Evolutionary conservation across 2,329 filamentous ascomycete genomes (phyloP), one percentile per base, ranked within the genome.

Genomic region (Sphaerostilbella broomeana): DNA sequence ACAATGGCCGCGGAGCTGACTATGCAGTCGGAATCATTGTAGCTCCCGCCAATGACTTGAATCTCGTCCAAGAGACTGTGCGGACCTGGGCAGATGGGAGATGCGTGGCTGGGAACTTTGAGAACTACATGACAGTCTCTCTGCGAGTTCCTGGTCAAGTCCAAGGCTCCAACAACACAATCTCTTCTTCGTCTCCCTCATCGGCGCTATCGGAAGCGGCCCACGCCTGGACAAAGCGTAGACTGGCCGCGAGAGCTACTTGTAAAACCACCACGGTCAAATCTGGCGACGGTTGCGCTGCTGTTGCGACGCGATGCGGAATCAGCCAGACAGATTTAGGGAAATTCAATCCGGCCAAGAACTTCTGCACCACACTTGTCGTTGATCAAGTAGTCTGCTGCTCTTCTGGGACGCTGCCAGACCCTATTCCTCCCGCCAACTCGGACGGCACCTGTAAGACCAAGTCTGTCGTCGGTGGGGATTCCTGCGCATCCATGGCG

Each of bases 401-500:
- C 41, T 44, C 38, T 16, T 20, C 46, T 16, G 51, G 51, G 5
- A 42, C 37, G 5, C 38, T 54, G 8, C 47, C 48, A 4, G 40
- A 45, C 15, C 25, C 38, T 10, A 47, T 45, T 9, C 48, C 49
- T 5, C 35, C 44, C 12, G 45, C 44, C 18, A 48, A 51, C 32
- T 35, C 40, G 18, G 49, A 47, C 38, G 51, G 46, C 30, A 45
- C 47, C 15, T 62, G 59, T 45, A 47, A 44, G n/a, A 54, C 48
- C 15, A 48, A 54, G 9, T 47, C 56, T 21, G 59, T 65, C 15
- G 45, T 50, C 3, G 37, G 46, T 2, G 57, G 56, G 2, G 61
- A 68, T 43, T 39, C 45, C n/a, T 69, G 64, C 42, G 48, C 22
- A 5, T 40, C 54, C 1, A 48, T 69, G 7, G 64, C 62, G 1